phyloP scores from a whole-genome alignment of 140 eudicot species.

The Stevia rebaudiana region DNA sequence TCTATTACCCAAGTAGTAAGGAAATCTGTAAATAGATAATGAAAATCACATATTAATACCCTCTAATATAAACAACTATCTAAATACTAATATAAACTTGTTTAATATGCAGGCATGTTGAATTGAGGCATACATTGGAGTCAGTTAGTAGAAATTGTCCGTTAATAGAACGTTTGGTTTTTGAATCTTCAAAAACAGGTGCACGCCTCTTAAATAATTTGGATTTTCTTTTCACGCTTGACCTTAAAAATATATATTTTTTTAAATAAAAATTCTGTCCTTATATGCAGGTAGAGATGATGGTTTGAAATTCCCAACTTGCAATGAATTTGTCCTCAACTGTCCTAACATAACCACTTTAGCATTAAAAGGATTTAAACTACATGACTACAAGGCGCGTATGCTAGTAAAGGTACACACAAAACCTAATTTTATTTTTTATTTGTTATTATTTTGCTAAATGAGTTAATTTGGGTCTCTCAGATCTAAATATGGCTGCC shows the following conservation, averaged over 20 bases:
- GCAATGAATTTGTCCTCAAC: conserved; percentile 62
- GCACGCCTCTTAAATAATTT: background rate
- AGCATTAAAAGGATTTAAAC: conserved; percentile 79
- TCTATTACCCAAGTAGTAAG: conserved; percentile 12
- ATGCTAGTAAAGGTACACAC: conserved; percentile 61
- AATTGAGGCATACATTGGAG: conserved; percentile 70
- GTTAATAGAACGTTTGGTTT: conserved; percentile 60
- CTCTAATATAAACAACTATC: too few relatives aligned
- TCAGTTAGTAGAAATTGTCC: conserved; percentile 61
- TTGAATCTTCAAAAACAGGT: conserved; percentile 92
- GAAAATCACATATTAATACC: too few relatives aligned
- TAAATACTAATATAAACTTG: too few relatives aligned
- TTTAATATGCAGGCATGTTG: conserved; percentile 73
- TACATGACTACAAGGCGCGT: conserved; percentile 69
- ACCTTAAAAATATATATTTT: background rate
- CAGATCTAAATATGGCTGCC: too few relatives aligned
- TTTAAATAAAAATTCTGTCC: background rate
- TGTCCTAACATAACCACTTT: conserved; percentile 63
- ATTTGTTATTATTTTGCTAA: too few relatives aligned
- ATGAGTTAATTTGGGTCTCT: too few relatives aligned
- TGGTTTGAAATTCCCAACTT: conserved; percentile 66
- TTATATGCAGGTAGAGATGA: conserved; percentile 73
- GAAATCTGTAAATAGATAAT: too few relatives aligned
- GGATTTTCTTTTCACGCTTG: background rate
- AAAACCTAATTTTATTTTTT: too few relatives aligned